phyloP scores from a whole-genome alignment of 257 asterid species.

The Galeopsis tetrahit region DNA sequence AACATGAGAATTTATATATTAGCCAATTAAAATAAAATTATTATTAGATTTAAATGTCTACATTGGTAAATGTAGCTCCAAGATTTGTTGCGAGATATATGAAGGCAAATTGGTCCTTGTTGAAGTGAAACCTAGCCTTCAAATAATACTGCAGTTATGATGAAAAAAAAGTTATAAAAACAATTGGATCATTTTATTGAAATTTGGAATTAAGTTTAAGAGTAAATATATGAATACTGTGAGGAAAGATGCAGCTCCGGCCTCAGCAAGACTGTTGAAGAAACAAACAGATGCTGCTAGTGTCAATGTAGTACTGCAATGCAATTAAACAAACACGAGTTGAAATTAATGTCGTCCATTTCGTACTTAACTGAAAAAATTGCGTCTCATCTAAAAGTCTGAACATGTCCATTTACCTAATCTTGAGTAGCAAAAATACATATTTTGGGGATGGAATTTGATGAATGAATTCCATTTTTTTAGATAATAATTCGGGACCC shows the following conservation, averaged over 20 bases:
- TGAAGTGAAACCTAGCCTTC: conserved; percentile 40
- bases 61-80: conserved; percentile 31
- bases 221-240: conserved; percentile 1
- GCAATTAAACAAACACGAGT: too few relatives aligned
- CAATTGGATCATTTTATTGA: conserved; percentile 13
- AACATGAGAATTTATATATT: not conserved
- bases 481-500: conserved; percentile 14
- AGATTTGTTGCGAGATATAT: conserved; percentile 26
- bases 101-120: conserved; percentile 36
- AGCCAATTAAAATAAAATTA: too few relatives aligned
- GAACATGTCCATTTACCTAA: conserved; percentile 24
- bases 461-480: conserved; percentile 2
- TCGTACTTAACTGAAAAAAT: too few relatives aligned
- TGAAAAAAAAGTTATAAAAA: not conserved
- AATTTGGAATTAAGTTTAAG: not conserved
- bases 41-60: not conserved
- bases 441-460: conserved; percentile 30
- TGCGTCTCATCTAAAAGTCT: too few relatives aligned
- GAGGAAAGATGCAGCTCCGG: conserved; percentile 25
- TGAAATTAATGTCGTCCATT: too few relatives aligned
- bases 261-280: conserved; percentile 34
- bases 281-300: conserved; percentile 31
- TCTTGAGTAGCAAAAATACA: conserved; percentile 27
- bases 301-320: conserved; percentile 28
- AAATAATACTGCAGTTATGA: conserved; percentile 34